A percentile compares a stretch with the other conserved stretches of the same genome.
Conservation (phyloP, 345 rosid species). For the Anacardium occidentale region DNA sequence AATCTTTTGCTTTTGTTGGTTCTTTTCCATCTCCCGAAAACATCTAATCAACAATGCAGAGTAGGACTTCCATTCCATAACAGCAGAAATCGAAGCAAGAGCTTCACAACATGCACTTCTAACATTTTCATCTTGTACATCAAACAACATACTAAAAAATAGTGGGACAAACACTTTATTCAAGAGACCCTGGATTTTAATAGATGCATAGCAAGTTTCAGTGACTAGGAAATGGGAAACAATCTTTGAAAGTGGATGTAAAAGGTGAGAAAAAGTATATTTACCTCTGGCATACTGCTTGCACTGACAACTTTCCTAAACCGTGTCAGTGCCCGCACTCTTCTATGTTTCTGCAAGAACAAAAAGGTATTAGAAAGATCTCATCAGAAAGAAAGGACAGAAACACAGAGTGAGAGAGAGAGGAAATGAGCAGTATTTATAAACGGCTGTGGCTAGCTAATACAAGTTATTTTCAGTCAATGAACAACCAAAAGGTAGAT, state of each 20-base stretch:
- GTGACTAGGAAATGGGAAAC: background rate
- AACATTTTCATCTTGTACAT: constrained; percentile 66
- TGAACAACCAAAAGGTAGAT: background rate
- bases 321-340: constrained; percentile 67
- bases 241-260: background rate
- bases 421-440: background rate
- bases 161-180: constrained; percentile 73
- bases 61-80: constrained; percentile 78
- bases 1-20: constrained; percentile 62
- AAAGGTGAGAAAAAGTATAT: background rate
- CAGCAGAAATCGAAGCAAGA: constrained; percentile 68
- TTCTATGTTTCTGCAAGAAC: constrained; percentile 71
- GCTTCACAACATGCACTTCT: constrained; percentile 72
- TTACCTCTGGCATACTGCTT: constrained; percentile 55
- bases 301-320: constrained; percentile 52
- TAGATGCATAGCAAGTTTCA: constrained; percentile 19
- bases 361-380: background rate
- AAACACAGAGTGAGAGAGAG: background rate
- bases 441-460: background rate
- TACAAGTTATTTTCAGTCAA: background rate
- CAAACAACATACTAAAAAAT: constrained; percentile 78
- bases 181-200: constrained; percentile 56
- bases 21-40: constrained; percentile 61
- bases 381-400: background rate
- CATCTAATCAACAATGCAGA: constrained; percentile 63